phyloP scores from a whole-genome alignment of 2,329 filamentous ascomycete species.

The Chaetomium strumarium region DNA sequence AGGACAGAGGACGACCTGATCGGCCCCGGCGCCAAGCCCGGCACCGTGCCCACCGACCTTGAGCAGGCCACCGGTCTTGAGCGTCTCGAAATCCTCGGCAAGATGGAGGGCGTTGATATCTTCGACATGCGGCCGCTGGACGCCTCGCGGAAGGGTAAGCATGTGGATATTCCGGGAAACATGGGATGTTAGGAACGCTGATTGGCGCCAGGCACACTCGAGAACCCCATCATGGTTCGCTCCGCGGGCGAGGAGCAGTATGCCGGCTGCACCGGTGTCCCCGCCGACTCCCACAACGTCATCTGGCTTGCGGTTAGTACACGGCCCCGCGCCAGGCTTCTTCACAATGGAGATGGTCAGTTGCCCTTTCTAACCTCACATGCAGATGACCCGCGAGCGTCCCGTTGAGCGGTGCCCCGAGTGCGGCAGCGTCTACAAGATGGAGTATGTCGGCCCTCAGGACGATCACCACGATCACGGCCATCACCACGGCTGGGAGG shows the following conservation, averaged over 20 bases:
- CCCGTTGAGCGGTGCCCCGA: constrained; percentile 93
- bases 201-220: constrained; percentile 64
- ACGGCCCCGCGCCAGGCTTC: constrained; percentile 4
- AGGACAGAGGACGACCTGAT: constrained; percentile 75
- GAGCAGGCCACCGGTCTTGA: constrained; percentile 97
- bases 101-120: constrained; percentile 97
- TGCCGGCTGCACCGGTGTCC: constrained; percentile 89
- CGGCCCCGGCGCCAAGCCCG: constrained; percentile 71
- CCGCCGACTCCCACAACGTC: constrained; percentile 84
- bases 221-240: constrained; percentile 85
- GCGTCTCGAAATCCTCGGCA: constrained; percentile 96
- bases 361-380: background rate
- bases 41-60: constrained; percentile 86
- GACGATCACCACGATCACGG: constrained; percentile 50
- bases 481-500: constrained; percentile 60
- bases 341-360: constrained; percentile 6
- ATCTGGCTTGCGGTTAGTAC: constrained; percentile 80
- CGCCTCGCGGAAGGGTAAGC: constrained; percentile 74
- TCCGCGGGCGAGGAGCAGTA: constrained; percentile 96
- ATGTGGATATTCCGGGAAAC: background rate
- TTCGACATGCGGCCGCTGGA: constrained; percentile 99
- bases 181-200: constrained; percentile 17
- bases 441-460: constrained; percentile 86
- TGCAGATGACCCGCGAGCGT: constrained; percentile 76
- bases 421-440: constrained; percentile 95